Conservation (phyloP, 345 rosid species). For the Theobroma cacao region DNA sequence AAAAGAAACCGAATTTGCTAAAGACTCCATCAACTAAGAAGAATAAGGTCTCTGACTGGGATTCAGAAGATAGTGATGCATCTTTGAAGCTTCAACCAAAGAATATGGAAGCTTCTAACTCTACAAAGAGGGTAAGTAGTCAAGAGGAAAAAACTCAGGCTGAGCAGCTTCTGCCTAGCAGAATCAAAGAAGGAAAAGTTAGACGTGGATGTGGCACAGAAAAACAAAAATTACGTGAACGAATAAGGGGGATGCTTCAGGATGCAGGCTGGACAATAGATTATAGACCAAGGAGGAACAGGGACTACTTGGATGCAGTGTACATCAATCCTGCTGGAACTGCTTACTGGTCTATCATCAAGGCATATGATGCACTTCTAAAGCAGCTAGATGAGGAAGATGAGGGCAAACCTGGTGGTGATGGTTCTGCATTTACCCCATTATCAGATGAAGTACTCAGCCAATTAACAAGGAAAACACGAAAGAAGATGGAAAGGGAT, state of each 20-base stretch:
- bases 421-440: slow-evolving; percentile 51
- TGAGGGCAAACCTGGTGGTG: slow-evolving; percentile 33
- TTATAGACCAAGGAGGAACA: slow-evolving; percentile 82
- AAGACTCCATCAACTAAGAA: slow-evolving; percentile 38
- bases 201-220: slow-evolving; percentile 91
- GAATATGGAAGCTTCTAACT: slow-evolving; percentile 33
- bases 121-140: slow-evolving; percentile 26
- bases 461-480: slow-evolving; percentile 63
- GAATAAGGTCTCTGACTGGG: slow-evolving; percentile 39
- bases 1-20: slow-evolving; percentile 31
- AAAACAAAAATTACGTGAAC: slow-evolving; percentile 88
- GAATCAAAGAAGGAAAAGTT: slow-evolving; percentile 49
- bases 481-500: slow-evolving; percentile 62
- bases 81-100: slow-evolving; percentile 39
- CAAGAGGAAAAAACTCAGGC: slow-evolving; percentile 42
- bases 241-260: slow-evolving; percentile 76
- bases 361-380: slow-evolving; percentile 89
- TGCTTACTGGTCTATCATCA: slow-evolving; percentile 90
- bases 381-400: slow-evolving; percentile 58
- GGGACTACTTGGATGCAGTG: slow-evolving; percentile 87
- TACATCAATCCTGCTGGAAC: slow-evolving; percentile 87
- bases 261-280: slow-evolving; percentile 93
- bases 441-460: slow-evolving; percentile 71
- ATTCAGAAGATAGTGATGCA: slow-evolving; percentile 48
- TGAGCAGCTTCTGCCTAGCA: slow-evolving; percentile 34